These are phyloP conservation scores for Verticillium isaacii DNA, from an alignment of 2,329 filamentous ascomycete species.

Conservation along the genomic window DNA sequence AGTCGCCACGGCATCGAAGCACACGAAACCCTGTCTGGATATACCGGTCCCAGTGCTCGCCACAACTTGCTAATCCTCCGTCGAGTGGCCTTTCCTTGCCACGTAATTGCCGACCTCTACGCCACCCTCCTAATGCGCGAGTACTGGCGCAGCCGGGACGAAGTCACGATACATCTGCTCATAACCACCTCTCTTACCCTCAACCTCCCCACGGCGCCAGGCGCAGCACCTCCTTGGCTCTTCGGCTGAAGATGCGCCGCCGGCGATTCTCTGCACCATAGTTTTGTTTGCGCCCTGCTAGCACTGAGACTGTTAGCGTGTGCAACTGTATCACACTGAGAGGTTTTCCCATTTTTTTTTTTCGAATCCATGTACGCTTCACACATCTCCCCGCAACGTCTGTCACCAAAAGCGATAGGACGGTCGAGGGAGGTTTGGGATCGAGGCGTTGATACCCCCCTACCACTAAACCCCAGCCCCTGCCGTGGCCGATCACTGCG, in stretches of 20 bases:
- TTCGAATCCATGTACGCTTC: conserved; percentile 14
- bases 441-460: conserved; percentile 14
- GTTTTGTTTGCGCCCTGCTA: not conserved
- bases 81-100: conserved; percentile 11
- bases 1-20: conserved; percentile 4
- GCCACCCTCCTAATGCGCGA: conserved; percentile 13
- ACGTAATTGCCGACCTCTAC: conserved; percentile 14
- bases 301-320: conserved; percentile 8
- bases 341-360: conserved; percentile 12
- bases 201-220: not conserved
- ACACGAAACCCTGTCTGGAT: conserved; percentile 12
- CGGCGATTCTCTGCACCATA: not conserved
- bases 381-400: conserved; percentile 10
- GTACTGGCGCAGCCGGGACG: conserved; percentile 9
- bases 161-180: conserved; percentile 2
- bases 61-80: conserved; percentile 13
- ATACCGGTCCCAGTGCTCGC: conserved; percentile 14
- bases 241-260: not conserved
- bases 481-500: not conserved
- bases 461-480: not conserved
- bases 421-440: conserved; percentile 11
- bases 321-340: conserved; percentile 12
- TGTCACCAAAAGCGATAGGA: conserved; percentile 9
- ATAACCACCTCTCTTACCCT: not conserved
- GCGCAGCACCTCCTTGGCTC: not conserved